Base-by-base conservation (phyloP, 116 monocot species). In the Zostera marina region DNA sequence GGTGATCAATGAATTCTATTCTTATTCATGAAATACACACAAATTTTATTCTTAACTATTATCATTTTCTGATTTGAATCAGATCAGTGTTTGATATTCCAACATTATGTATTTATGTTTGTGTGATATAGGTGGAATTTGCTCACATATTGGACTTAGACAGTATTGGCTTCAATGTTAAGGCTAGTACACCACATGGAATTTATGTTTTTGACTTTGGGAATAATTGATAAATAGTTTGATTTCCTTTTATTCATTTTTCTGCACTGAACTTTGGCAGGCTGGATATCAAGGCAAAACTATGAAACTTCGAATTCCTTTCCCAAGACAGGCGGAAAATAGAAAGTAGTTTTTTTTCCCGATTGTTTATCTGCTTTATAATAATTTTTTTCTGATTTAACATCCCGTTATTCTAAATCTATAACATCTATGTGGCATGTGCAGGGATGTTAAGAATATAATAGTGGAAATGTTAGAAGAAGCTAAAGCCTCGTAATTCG, bases 91-190 rank as follows among this genome's bases (percentile, higher is more conserved):
- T 32, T 32, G 32, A 25, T 54, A 26, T 26, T 10, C 26, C 54
- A 54, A 41, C 10, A 10, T 26, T 43, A 11, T 42, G 15, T 59
- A 7, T 41, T 17, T 58, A 21, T 44, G 44, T 10, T 11, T 21
- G 4, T 42, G 21, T 59, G 24, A 64, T 67, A 53, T 78, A 93
- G 88, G 88, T 94, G 70, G 82, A 94, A 26, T 82, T 47, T 75
- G 88, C 94, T 59, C 63, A 74, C 44, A 94, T 94, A 71, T 63
- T 88, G 70, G 88, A 94, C 59, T 47, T 94, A 58, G 94, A 94
- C 63, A 94, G 94, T 64, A 82, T 88, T 71, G 94, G 94, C 61
- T 88, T 94, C 82, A 80, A 82, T 70, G 94, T 94, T 23, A 94
- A 88, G 94, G 94, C 85, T 47, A 32, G 39, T 8, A 12, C 22